Evolutionary conservation across 2,329 filamentous ascomycete genomes (phyloP).

Genomic region (Fusarium sp.): DNA sequence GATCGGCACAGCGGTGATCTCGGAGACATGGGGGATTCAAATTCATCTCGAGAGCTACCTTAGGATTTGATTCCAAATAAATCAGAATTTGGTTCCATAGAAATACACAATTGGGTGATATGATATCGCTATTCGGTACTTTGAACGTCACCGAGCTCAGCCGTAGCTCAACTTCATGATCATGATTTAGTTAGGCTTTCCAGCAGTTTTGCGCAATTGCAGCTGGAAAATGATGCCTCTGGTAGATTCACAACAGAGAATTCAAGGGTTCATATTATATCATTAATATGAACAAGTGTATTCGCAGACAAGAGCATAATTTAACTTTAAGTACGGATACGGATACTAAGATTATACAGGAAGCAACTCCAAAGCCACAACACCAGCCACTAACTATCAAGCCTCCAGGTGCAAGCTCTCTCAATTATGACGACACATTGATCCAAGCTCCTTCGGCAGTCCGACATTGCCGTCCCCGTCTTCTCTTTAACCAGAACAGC

Average conservation of each 20-base stretch:
- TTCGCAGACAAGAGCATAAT: background rate
- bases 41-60: background rate
- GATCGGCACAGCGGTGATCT: constrained; percentile 31
- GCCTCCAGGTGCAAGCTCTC: constrained; percentile 40
- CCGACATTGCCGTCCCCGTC: constrained; percentile 41
- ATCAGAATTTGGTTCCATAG: background rate
- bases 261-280: background rate
- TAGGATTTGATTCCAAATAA: background rate
- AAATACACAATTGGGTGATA: background rate
- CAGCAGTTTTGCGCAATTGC: background rate
- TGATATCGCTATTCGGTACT: constrained; percentile 25
- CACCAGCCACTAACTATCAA: constrained; percentile 17
- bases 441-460: constrained; percentile 48
- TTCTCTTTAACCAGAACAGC: constrained; percentile 32
- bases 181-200: background rate
- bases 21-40: constrained; percentile 11
- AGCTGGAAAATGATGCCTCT: rapidly evolving
- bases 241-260: background rate
- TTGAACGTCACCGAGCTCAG: constrained; percentile 14
- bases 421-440: constrained; percentile 50
- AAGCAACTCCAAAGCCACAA: constrained; percentile 3
- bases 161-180: constrained; percentile 17
- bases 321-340: too few relatives aligned
- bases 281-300: background rate
- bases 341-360: background rate